Base-by-base conservation (phyloP, 1,284 basidiomycete species). In the Boletus mariae region DNA sequence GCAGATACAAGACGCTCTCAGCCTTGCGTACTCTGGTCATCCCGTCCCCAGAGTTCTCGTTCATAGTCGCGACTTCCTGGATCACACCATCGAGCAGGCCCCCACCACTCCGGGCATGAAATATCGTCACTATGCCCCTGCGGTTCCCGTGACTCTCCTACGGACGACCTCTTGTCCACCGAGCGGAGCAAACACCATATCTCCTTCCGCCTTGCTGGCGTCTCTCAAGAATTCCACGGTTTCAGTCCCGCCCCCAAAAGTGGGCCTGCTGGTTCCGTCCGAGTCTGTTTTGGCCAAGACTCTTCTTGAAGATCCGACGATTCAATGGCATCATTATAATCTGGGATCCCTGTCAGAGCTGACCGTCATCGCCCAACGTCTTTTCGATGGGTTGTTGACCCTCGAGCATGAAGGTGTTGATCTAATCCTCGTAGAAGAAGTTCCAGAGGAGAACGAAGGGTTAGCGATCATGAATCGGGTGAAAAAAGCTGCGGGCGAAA, bases 21-120 rank as follows among this genome's bases (percentile, higher is more conserved):
- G 63, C 5, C 69, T 78, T 57, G 76, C 78, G 54, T 61, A 71
- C 58, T 64, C 69, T 3, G 72, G 72, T 32, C 62, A 57, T 1
- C 37, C 59, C 7, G 62, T 71, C 15, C 82, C 83, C 13, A 75
- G 71, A 25, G 86, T 93, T 23, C 73, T 92, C 45, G 89, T 93
- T 8, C 85, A 92, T 64, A 75, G 79, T 49, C 80, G 89, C 20
- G 90, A 93, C 68, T 92, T 85, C 63, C 62, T 71, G 32, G 87
- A 90, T 60, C 75, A 80, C 44, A 71, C 69, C 20, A 74, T 90
- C 55, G 87, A 91, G 66, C 75, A 76, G 45, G 82, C 85, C 1
- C 96, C 96, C 2, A 95, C 93, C 1, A 99, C 97, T 0, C 97
- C 97, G 0, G 97, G 97, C n/a, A 98, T 98, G 95, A 99, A 99